phyloP scores from a whole-genome alignment of 257 asterid species.

The Solanum appendiculatum region DNA sequence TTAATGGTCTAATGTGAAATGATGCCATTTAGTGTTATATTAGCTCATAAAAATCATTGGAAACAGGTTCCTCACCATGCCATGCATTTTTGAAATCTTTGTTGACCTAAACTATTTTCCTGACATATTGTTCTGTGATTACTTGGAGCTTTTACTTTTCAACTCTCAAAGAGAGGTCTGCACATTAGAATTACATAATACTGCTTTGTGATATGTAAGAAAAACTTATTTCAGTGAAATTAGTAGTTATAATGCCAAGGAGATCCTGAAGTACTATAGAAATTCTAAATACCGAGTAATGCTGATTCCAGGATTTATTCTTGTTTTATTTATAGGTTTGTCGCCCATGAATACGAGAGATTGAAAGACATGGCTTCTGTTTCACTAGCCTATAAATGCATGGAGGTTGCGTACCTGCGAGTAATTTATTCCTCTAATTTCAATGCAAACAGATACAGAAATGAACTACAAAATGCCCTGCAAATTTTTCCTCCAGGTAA shows the following conservation, averaged over 20 bases:
- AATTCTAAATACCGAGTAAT: background rate
- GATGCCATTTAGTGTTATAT: background rate
- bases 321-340: slow-evolving; percentile 45
- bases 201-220: background rate
- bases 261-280: background rate
- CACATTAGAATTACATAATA: background rate
- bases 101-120: background rate
- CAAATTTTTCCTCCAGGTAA: slow-evolving; percentile 80
- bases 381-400: slow-evolving; percentile 90
- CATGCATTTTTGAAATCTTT: background rate
- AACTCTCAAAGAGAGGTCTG: background rate
- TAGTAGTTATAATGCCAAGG: background rate
- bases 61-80: background rate
- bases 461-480: slow-evolving; percentile 65
- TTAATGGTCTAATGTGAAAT: background rate
- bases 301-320: slow-evolving; percentile 11
- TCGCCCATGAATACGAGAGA: slow-evolving; percentile 90
- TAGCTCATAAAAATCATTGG: background rate
- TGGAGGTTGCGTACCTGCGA: slow-evolving; percentile 86
- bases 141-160: background rate
- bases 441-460: slow-evolving; percentile 64
- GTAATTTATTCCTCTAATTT: slow-evolving; percentile 64
- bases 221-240: background rate
- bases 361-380: slow-evolving; percentile 87
- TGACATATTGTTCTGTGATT: background rate